phyloP scores from a whole-genome alignment of 805 yeast genomes.

The Diddensiella santjacobensis region DNA sequence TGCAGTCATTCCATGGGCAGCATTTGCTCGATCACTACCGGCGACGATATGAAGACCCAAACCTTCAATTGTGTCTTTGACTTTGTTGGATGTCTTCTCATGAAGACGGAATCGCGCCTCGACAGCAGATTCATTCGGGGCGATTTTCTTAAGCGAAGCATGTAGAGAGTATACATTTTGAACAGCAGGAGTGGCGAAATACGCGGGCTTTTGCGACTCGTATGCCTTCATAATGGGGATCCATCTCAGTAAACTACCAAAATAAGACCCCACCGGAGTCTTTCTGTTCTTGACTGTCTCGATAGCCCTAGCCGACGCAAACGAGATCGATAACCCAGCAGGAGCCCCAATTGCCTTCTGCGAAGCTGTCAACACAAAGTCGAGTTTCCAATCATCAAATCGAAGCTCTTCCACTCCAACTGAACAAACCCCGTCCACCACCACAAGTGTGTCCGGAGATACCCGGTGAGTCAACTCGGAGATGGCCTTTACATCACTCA shows the following conservation, averaged over 20 bases:
- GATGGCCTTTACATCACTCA: conserved; percentile 63
- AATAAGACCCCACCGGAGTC: conserved; percentile 46
- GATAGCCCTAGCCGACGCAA: conserved; percentile 73
- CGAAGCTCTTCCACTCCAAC: conserved; percentile 82
- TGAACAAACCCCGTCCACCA: conserved; percentile 95
- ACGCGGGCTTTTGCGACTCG: conserved; percentile 73
- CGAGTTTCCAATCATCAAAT: conserved; percentile 87
- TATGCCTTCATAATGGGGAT: conserved; percentile 81
- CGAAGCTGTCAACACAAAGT: conserved; percentile 84
- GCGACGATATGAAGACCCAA: conserved; percentile 71
- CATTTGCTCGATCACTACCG: conserved; percentile 45
- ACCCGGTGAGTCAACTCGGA: conserved; percentile 55
- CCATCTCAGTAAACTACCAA: conserved; percentile 79
- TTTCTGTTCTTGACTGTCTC: conserved; percentile 52
- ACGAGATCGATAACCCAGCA: conserved; percentile 79
- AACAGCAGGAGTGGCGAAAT: conserved; percentile 96
- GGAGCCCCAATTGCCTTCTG: conserved; percentile 96
- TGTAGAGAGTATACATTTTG: conserved; percentile 79
- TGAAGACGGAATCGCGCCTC: conserved; percentile 63
- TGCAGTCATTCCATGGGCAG: conserved; percentile 88
- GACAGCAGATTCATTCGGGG: conserved; percentile 41
- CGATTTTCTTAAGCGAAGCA: conserved; percentile 69
- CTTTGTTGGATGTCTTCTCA: conserved; percentile 53
- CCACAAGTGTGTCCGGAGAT: conserved; percentile 75
- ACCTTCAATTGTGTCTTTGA: conserved; percentile 55